Percentiles rank a stretch among this genome's conserved stretches.
Evolutionary conservation across 2,329 filamentous ascomycete species (phyloP).

Genomic region (Fusarium verrucosum): DNA sequence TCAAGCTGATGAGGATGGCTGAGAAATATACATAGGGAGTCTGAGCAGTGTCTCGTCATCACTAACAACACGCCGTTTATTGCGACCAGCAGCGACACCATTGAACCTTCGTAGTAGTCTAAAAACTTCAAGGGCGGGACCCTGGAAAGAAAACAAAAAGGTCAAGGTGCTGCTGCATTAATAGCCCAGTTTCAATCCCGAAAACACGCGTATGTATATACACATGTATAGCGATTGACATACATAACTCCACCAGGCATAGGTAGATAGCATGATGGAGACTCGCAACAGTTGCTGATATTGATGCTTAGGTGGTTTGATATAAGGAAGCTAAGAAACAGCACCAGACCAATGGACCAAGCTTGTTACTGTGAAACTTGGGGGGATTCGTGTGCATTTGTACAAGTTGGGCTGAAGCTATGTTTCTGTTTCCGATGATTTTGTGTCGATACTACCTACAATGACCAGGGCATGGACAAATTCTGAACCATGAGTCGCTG

Average conservation of each 20-base stretch:
- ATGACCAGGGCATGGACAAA: slow-evolving; percentile 1
- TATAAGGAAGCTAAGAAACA: slow-evolving; percentile 10
- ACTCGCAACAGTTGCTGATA: slow-evolving; percentile 19
- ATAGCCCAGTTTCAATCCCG: slow-evolving; percentile 5
- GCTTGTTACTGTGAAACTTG: slow-evolving; percentile 34
- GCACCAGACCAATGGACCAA: slow-evolving; percentile 17
- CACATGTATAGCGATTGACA: slow-evolving; percentile 29
- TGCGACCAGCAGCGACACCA: background rate
- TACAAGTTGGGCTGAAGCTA: slow-evolving; percentile 14
- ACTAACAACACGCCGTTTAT: slow-evolving; percentile 31
- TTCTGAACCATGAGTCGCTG: slow-evolving; percentile 19
- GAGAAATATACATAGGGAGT: slow-evolving; percentile 10
- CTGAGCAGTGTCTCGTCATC: slow-evolving; percentile 29
- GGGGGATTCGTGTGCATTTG: slow-evolving; percentile 22
- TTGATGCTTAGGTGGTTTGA: slow-evolving; percentile 16
- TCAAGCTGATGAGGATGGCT: slow-evolving; percentile 29
- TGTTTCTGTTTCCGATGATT: slow-evolving; percentile 26
- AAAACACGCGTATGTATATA: slow-evolving; percentile 14
- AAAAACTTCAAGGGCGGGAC: slow-evolving; percentile 16
- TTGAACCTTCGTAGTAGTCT: background rate
- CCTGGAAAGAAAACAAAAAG: slow-evolving; percentile 1
- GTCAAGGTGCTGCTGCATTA: background rate
- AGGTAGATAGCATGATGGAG: slow-evolving; percentile 6
- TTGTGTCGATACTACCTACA: slow-evolving; percentile 23
- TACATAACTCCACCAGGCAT: slow-evolving; percentile 32